A percentile compares a stretch with the other conserved stretches of the same genome.
Evolutionary conservation across 164 flowering plant genomes (phyloP).

Genomic region (Litsea cubeba): DNA sequence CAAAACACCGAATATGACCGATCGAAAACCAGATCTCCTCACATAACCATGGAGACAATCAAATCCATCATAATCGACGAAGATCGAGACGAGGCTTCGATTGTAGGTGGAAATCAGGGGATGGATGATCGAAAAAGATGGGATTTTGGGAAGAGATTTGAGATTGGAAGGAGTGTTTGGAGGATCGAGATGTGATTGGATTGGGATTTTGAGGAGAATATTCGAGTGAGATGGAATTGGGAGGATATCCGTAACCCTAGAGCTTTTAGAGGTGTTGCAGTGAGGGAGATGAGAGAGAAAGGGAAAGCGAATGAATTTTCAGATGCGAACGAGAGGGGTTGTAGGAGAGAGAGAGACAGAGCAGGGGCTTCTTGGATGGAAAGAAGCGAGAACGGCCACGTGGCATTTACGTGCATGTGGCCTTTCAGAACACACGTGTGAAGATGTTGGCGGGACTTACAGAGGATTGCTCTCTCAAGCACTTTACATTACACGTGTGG

Average conservation of each 20-base stretch:
- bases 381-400: neutral
- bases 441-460: no score
- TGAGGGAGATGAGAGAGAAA: neutral
- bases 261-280: neutral
- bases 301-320: neutral
- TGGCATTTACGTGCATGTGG: constrained; percentile 6
- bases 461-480: no score
- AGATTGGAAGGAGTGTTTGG: neutral
- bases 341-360: constrained; percentile 3
- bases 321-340: neutral
- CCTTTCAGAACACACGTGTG: no score
- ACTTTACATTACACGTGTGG: neutral
- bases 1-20: neutral
- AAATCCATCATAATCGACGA: constrained; percentile 9
- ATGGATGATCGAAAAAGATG: constrained; percentile 2
- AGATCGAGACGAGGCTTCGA: neutral
- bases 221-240: neutral
- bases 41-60: neutral
- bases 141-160: neutral
- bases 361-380: neutral
- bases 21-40: neutral
- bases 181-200: constrained; percentile 14
- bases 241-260: constrained; percentile 3
- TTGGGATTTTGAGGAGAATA: neutral
- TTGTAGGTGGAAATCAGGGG: neutral